A percentile compares a stretch with the other conserved stretches of the same genome.
These are phyloP conservation scores for Naegleria gruberi DNA, from an alignment of 208 protist genomes.

Conservation along the genomic window DNA sequence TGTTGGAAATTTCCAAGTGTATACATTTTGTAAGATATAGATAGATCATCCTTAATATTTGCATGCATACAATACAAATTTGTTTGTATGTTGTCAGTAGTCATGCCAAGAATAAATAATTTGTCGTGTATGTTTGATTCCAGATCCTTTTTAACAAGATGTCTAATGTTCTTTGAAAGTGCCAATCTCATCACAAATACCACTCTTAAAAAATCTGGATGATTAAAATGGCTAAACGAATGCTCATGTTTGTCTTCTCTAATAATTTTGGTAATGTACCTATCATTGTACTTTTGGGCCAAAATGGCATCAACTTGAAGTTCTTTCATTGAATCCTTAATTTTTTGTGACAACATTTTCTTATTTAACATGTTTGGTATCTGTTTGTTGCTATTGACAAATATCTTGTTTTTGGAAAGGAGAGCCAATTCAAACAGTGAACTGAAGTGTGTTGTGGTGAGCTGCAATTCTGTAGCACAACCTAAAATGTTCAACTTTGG, in stretches of 20 bases:
- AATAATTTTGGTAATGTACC: background rate
- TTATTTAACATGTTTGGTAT: too few species aligned
- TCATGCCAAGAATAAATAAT: background rate
- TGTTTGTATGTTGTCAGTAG: background rate
- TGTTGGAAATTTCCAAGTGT: background rate
- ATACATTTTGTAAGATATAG: background rate
- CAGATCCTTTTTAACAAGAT: background rate
- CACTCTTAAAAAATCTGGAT: background rate
- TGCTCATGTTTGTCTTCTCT: background rate
- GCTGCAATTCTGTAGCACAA: background rate
- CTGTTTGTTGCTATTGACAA: too few species aligned
- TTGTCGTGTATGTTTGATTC: background rate
- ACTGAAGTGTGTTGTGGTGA: background rate
- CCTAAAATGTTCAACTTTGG: background rate
- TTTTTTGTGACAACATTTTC: too few species aligned
- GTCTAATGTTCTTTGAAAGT: background rate
- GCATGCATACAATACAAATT: background rate
- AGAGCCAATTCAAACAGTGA: too few species aligned
- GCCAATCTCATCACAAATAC: background rate
- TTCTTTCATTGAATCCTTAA: too few species aligned
- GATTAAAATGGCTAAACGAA: background rate
- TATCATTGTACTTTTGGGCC: background rate
- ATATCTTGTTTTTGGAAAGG: too few species aligned
- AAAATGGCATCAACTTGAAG: too few species aligned
- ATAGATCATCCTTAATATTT: background rate